Evolutionary conservation across 2,329 filamentous ascomycete species (phyloP).

Genomic region (Cladosporium sphaerospermum): DNA sequence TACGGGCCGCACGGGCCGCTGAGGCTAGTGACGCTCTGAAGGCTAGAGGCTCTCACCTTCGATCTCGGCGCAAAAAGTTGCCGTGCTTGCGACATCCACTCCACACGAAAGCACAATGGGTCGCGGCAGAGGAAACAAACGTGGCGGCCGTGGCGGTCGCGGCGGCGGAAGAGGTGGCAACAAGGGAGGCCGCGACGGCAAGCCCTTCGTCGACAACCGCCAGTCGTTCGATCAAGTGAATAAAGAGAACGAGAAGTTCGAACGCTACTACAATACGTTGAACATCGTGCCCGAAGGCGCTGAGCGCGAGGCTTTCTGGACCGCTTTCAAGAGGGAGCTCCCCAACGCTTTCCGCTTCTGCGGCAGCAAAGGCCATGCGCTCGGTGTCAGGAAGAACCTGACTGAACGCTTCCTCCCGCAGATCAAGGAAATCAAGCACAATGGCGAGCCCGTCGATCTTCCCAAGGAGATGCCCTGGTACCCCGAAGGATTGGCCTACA

Average conservation of each 20-base stretch:
- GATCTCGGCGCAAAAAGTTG: slow-evolving; percentile 10
- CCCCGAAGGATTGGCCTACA: slow-evolving; percentile 90
- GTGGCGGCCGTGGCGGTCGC: slow-evolving; percentile 10
- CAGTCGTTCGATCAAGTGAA: slow-evolving; percentile 54
- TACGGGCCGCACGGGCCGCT: too few species aligned
- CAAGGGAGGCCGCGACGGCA: slow-evolving; percentile 4
- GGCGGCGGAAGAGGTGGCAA: slow-evolving; percentile 11
- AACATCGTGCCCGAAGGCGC: slow-evolving; percentile 64
- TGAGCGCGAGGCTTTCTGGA: slow-evolving; percentile 80
- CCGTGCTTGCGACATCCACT: neutral
- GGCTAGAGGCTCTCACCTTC: neutral
- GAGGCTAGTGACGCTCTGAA: slow-evolving; percentile 7
- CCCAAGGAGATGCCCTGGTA: slow-evolving; percentile 85
- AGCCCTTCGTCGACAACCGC: slow-evolving; percentile 22
- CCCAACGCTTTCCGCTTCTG: slow-evolving; percentile 98
- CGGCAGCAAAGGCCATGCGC: slow-evolving; percentile 90
- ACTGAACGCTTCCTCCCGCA: slow-evolving; percentile 85
- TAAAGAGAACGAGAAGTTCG: slow-evolving; percentile 78
- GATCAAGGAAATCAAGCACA: slow-evolving; percentile 75
- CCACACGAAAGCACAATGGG: slow-evolving; percentile 1
- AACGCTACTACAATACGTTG: slow-evolving; percentile 77
- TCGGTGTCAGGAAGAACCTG: slow-evolving; percentile 82
- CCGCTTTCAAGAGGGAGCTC: slow-evolving; percentile 71
- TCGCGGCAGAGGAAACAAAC: slow-evolving; percentile 12
- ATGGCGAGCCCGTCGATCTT: slow-evolving; percentile 75